A percentile compares a stretch with the other conserved stretches of the same genome.
Conservation (phyloP, 768 basidiomycete genomes). For the Pulveroboletus sp. region DNA sequence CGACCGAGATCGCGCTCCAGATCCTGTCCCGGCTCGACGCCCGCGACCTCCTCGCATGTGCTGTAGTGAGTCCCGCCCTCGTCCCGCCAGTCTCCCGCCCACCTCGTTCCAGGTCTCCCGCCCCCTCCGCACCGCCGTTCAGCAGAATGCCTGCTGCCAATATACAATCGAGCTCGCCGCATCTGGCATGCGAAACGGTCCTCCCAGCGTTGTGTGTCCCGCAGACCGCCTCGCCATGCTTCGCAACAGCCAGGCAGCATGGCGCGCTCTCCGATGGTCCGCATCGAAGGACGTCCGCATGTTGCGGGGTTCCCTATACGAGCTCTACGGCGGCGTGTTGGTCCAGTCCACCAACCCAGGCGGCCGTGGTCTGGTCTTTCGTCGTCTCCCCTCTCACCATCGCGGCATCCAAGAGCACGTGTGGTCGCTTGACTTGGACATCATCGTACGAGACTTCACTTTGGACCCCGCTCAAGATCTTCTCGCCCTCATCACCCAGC, state of each 20-base stretch:
- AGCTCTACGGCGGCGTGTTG: conserved; percentile 56
- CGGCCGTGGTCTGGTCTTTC: conserved; percentile 37
- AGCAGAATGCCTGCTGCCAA: conserved; percentile 33
- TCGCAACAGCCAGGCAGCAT: conserved; percentile 36
- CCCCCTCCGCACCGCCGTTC: conserved; percentile 27
- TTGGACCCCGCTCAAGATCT: conserved; percentile 69
- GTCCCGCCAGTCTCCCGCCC: neutral
- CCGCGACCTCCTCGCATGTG: conserved; percentile 28
- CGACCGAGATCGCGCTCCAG: conserved; percentile 24
- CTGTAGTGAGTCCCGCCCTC: conserved; percentile 15
- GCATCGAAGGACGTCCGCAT: conserved; percentile 35
- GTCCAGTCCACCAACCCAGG: conserved; percentile 35
- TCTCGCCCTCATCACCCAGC: conserved; percentile 46
- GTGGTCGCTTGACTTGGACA: conserved; percentile 40
- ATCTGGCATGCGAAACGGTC: conserved; percentile 41
- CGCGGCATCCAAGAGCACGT: conserved; percentile 43
- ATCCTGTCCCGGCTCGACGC: conserved; percentile 19
- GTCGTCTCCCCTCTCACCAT: conserved; percentile 45
- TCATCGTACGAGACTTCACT: conserved; percentile 50
- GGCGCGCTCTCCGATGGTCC: conserved; percentile 39
- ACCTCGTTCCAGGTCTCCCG: conserved; percentile 31
- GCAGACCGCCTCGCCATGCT: conserved; percentile 38
- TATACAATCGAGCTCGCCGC: conserved; percentile 45
- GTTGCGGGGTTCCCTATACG: conserved; percentile 46
- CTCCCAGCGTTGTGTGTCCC: conserved; percentile 23